phyloP scores from a whole-genome alignment of 768 basidiomycete species.

The Naganishia vishniacii region DNA sequence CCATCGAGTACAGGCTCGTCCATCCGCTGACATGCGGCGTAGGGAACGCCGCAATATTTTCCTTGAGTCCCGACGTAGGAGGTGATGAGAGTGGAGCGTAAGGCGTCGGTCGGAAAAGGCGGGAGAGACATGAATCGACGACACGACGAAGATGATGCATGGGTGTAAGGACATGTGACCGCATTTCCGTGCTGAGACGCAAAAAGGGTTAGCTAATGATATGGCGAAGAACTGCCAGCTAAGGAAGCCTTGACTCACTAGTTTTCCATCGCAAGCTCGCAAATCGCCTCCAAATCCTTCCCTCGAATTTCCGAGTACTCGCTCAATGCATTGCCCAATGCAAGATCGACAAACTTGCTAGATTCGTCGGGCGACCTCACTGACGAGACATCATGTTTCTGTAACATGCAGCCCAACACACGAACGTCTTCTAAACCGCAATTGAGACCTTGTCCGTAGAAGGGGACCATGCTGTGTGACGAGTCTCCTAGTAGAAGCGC shows the following conservation, averaged over 20 bases:
- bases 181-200: constrained; percentile 79
- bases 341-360: neutral
- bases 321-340: constrained; percentile 58
- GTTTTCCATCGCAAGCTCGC: constrained; percentile 88
- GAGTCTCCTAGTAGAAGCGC: constrained; percentile 87
- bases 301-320: constrained; percentile 76
- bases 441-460: constrained; percentile 79
- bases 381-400: constrained; percentile 63
- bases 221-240: too few species aligned
- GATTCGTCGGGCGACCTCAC: constrained; percentile 49
- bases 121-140: constrained; percentile 61
- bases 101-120: constrained; percentile 34
- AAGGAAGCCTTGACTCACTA: constrained; percentile 70
- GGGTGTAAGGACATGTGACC: constrained; percentile 79
- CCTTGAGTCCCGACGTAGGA: constrained; percentile 7
- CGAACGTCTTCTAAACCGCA: constrained; percentile 97
- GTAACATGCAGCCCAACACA: constrained; percentile 69
- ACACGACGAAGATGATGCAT: constrained; percentile 71
- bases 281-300: constrained; percentile 83
- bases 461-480: constrained; percentile 95
- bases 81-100: constrained; percentile 30
- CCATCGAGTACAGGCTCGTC: constrained; percentile 94
- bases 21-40: constrained; percentile 64
- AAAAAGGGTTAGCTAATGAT: too few species aligned
- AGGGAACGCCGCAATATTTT: constrained; percentile 57